Base-by-base conservation (phyloP, 129 eudicot species). In the Helichrysum umbraculigerum region DNA sequence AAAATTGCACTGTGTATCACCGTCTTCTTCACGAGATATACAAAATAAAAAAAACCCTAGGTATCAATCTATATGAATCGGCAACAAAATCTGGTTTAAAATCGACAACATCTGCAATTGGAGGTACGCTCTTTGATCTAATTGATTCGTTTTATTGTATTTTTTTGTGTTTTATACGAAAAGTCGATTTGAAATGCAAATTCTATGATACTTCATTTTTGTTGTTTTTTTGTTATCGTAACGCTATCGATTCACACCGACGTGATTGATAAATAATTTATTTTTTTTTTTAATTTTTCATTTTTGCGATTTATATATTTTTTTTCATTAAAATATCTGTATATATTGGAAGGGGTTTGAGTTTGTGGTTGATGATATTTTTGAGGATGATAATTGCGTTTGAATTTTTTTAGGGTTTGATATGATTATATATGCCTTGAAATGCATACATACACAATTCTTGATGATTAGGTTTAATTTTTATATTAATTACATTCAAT, bases 1-100 rank as follows among this genome's bases (percentile, higher is more conserved):
- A 72, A 71, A 64, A 64, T 47, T 58, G 74, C 75, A 73, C 79
- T 66, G 17, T 78, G 77, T 11, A 67, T 74, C 79, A 66, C 75
- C 74, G 69, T 74, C 79, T 74, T 80, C 76, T 29, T 39, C 75
- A 72, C 29, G 68, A 59, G 70, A 67, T 8, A 19, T 5, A 39
- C 62, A 41, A 5, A 3, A 30, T 5, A 14, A 63, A 5, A 67
- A 32, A 32, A 56, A 57, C 79, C 84, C 84, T 74, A 74, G 75
- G 33, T 57, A 67, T 59, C n/a, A 52, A 79, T 72, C 61, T 65
- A 6, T 28, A 19, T 33, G 39, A 73, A 66, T 52, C 66, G 22
- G 35, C 69, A 66, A 8, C 56, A 64, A 6, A 78, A 80, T 68
- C 50, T 11, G 21, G 39, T 67, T 74, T 64, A 74, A 68, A 33